These are phyloP conservation scores for Candida caryicola DNA, from an alignment of 805 yeast genomes.

Conservation along the genomic window DNA sequence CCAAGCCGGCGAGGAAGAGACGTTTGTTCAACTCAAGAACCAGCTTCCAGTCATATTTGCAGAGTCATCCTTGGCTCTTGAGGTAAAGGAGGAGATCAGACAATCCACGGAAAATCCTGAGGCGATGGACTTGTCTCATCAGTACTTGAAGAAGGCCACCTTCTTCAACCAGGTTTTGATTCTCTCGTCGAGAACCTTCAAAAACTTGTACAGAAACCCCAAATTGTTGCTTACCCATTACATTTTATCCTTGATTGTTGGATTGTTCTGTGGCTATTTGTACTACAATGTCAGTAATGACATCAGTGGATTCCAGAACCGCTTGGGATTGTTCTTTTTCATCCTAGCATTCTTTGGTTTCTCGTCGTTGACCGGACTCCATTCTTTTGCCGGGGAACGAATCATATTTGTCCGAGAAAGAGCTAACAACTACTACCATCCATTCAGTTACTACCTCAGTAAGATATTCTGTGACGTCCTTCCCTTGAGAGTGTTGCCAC, in stretches of 20 bases:
- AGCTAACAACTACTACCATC: slow-evolving; percentile 90
- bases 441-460: slow-evolving; percentile 78
- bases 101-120: slow-evolving; percentile 22
- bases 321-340: slow-evolving; percentile 91
- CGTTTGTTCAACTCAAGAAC: slow-evolving; percentile 15
- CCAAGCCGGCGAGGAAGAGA: slow-evolving; percentile 20
- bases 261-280: slow-evolving; percentile 78
- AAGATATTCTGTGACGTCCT: slow-evolving; percentile 87
- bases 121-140: slow-evolving; percentile 26
- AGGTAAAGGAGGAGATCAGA: slow-evolving; percentile 38
- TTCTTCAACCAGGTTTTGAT: slow-evolving; percentile 66
- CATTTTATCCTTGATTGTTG: slow-evolving; percentile 69
- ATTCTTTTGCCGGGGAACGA: slow-evolving; percentile 84
- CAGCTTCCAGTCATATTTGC: slow-evolving; percentile 34
- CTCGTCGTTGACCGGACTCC: slow-evolving; percentile 86
- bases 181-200: slow-evolving; percentile 82
- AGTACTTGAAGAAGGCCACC: slow-evolving; percentile 49
- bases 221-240: slow-evolving; percentile 83
- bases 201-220: slow-evolving; percentile 90
- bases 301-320: slow-evolving; percentile 93
- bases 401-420: slow-evolving; percentile 89
- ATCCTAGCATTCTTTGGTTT: slow-evolving; percentile 90
- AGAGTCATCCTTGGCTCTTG: slow-evolving; percentile 41
- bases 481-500: slow-evolving; percentile 94
- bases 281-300: slow-evolving; percentile 83